Evolutionary conservation across 805 yeast species (phyloP).

Genomic region (Torulaspora indica): DNA sequence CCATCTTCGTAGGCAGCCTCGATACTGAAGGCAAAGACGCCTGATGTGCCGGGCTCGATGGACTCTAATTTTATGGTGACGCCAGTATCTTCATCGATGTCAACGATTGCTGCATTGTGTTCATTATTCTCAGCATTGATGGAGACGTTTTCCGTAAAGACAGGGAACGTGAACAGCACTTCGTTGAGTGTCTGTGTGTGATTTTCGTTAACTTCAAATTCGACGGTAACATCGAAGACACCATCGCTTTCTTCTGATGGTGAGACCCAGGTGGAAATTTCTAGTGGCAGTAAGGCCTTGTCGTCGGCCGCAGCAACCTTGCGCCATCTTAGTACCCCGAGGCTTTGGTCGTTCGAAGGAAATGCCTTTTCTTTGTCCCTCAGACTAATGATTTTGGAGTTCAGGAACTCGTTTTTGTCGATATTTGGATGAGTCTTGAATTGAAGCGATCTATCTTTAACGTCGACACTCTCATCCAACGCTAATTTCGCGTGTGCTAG

Average conservation of each 20-base stretch:
- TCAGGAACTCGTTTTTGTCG: slow-evolving; percentile 66
- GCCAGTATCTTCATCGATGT: slow-evolving; percentile 59
- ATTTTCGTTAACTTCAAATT: slow-evolving; percentile 65
- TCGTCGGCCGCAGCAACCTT: slow-evolving; percentile 61
- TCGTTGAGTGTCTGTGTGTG: slow-evolving; percentile 46
- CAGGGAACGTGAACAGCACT: slow-evolving; percentile 57
- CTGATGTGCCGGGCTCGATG: slow-evolving; percentile 51
- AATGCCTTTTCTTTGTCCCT: slow-evolving; percentile 75
- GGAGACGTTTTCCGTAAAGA: slow-evolving; percentile 51
- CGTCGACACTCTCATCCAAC: slow-evolving; percentile 47
- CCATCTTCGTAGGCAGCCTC: slow-evolving; percentile 74
- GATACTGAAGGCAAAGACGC: slow-evolving; percentile 74
- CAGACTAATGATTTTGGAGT: slow-evolving; percentile 57
- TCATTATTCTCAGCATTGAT: slow-evolving; percentile 48
- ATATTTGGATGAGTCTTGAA: slow-evolving; percentile 96
- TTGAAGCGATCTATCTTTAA: slow-evolving; percentile 47
- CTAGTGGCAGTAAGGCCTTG: slow-evolving; percentile 54
- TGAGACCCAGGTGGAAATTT: slow-evolving; percentile 80
- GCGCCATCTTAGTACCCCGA: slow-evolving; percentile 93
- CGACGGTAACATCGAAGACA: slow-evolving; percentile 72
- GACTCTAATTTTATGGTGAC: slow-evolving; percentile 58
- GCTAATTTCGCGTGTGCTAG: slow-evolving; percentile 62
- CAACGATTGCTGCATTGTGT: slow-evolving; percentile 50
- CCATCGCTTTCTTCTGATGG: slow-evolving; percentile 51
- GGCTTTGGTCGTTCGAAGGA: slow-evolving; percentile 85